Evolutionary conservation across 768 basidiomycete genomes (phyloP).

Genomic region (Phaffia tasmanica): DNA sequence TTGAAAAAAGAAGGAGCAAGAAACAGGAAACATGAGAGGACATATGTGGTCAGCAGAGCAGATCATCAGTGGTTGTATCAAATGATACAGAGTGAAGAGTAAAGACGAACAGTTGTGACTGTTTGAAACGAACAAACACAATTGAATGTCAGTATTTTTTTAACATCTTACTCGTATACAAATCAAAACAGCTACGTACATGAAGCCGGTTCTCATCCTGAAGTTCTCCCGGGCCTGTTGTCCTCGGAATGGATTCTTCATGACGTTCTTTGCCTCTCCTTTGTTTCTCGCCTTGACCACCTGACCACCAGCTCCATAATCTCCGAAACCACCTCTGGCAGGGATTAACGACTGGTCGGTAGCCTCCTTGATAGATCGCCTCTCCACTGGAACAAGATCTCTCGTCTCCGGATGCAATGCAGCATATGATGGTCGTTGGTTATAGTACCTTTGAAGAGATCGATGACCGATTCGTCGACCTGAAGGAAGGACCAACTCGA

Average conservation of each 20-base stretch:
- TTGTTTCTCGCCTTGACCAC: constrained; percentile 81
- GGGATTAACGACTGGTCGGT: constrained; percentile 79
- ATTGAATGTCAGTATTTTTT: not conserved
- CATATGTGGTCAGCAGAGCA: too few species aligned
- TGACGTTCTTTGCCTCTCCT: constrained; percentile 91
- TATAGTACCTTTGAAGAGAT: constrained; percentile 71
- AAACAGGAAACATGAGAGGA: too few species aligned
- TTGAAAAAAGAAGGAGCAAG: too few species aligned
- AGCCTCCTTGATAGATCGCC: constrained; percentile 36
- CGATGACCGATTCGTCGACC: constrained; percentile 88
- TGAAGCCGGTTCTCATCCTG: constrained; percentile 47
- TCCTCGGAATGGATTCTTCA: constrained; percentile 74
- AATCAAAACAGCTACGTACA: constrained; percentile 1
- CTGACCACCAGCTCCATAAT: constrained; percentile 66
- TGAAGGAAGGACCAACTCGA: constrained; percentile 85
- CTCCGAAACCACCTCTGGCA: constrained; percentile 71
- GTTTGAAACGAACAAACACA: not conserved
- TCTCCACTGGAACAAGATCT: constrained; percentile 19
- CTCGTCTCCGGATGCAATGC: constrained; percentile 36
- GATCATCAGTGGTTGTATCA: too few species aligned
- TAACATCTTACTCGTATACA: not conserved
- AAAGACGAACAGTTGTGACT: constrained; percentile 11
- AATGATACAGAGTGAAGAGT: too few species aligned
- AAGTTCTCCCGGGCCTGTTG: constrained; percentile 66
- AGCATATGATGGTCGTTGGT: constrained; percentile 45